These are phyloP conservation scores for Podospora pseudocomata DNA, from an alignment of 495 filamentous ascomycete species.

Conservation along the genomic window DNA sequence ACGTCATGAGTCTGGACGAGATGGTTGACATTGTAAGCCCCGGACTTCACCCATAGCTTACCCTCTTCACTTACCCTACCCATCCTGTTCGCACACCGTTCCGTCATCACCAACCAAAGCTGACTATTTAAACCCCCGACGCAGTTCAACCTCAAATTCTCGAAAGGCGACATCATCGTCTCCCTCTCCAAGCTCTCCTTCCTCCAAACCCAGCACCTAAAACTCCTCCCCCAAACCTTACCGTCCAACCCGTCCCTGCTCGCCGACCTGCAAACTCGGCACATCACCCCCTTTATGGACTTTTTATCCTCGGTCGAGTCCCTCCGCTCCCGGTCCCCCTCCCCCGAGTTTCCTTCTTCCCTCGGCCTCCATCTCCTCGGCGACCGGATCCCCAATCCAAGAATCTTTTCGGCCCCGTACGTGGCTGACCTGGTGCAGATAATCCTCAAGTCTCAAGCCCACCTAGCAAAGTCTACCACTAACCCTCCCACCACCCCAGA, in stretches of 20 bases:
- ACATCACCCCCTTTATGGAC: slow-evolving; percentile 17
- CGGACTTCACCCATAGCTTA: neutral
- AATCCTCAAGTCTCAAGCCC: neutral
- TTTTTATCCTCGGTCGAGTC: slow-evolving; percentile 5
- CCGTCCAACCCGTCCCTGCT: neutral
- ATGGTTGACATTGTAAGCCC: slow-evolving; percentile 62
- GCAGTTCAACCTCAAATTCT: slow-evolving; percentile 78
- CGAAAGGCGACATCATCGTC: slow-evolving; percentile 82
- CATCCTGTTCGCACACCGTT: neutral
- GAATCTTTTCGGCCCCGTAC: neutral
- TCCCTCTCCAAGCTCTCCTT: slow-evolving; percentile 75
- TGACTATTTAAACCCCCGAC: slow-evolving; percentile 1
- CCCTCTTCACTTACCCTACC: neutral
- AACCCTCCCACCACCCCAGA: no score
- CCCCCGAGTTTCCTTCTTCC: neutral
- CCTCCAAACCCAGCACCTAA: slow-evolving; percentile 69
- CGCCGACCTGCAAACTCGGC: slow-evolving; percentile 18
- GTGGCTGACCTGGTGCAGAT: neutral
- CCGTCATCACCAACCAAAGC: neutral
- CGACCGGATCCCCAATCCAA: neutral
- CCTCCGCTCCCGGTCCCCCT: neutral
- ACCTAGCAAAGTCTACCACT: neutral
- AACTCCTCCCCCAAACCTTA: slow-evolving; percentile 17
- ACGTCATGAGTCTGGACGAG: slow-evolving; percentile 66
- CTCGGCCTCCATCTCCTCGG: neutral